A percentile compares a stretch with the other conserved stretches of the same genome.
Conservation (phyloP, 106 monocot genomes). For the Dioscorea alata region DNA sequence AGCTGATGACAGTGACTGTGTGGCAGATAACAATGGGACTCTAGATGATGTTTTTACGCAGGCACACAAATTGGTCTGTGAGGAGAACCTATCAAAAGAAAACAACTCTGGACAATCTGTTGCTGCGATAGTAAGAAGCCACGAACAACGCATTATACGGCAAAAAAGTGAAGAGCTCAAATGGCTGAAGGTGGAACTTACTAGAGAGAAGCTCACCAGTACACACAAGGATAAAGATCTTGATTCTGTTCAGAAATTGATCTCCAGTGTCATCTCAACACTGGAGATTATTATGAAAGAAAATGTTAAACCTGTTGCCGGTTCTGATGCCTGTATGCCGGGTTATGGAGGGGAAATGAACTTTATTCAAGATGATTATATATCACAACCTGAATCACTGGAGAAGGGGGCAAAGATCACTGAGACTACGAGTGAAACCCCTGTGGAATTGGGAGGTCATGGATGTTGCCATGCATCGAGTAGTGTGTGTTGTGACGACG, state of each 20-base stretch:
- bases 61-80: not conserved
- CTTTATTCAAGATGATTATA: not conserved
- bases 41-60: not conserved
- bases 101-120: slow-evolving; percentile 15
- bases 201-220: slow-evolving; percentile 5
- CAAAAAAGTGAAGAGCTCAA: slow-evolving; percentile 22
- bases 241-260: slow-evolving; percentile 10
- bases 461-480: slow-evolving; percentile 1
- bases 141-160: slow-evolving; percentile 22
- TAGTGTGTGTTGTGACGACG: slow-evolving; percentile 4
- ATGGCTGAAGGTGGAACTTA: slow-evolving; percentile 8
- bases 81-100: slow-evolving; percentile 7
- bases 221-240: slow-evolving; percentile 8
- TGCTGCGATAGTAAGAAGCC: slow-evolving; percentile 20
- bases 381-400: not conserved
- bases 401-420: not conserved
- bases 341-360: not conserved
- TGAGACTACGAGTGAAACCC: not conserved
- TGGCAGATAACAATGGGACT: slow-evolving; percentile 1
- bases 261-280: slow-evolving; percentile 16
- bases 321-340: not conserved
- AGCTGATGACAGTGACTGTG: not conserved
- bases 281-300: slow-evolving; percentile 25
- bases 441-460: not conserved
- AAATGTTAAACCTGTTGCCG: slow-evolving; percentile 1